Evolutionary conservation across 305 asterid species (phyloP).

Genomic region (Euphrasia arctica): DNA sequence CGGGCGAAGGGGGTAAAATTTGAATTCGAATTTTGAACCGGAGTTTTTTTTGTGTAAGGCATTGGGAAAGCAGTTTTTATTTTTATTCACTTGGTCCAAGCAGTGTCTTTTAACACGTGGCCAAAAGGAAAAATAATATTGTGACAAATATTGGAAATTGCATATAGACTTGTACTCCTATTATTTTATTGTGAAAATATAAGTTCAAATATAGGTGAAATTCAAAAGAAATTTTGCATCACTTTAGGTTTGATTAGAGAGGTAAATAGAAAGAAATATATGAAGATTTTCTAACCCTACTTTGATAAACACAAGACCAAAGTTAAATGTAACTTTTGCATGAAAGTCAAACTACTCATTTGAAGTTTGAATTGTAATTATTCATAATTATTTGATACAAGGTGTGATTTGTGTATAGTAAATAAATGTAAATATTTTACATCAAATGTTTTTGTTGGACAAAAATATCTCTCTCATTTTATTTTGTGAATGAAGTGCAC

Average conservation of each 20-base stretch:
- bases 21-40: slow-evolving; percentile 58
- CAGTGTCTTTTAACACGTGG: slow-evolving; percentile 23
- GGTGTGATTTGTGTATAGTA: no score
- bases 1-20: slow-evolving; percentile 24
- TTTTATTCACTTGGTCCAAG: slow-evolving; percentile 31
- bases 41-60: slow-evolving; percentile 31
- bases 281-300: background rate
- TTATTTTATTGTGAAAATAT: background rate
- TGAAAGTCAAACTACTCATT: background rate
- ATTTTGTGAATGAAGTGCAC: no score
- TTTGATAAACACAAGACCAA: background rate
- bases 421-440: no score
- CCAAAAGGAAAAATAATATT: slow-evolving; percentile 8
- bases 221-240: no score
- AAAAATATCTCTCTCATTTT: no score
- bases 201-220: background rate
- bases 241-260: background rate
- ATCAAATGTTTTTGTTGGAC: no score
- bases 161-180: background rate
- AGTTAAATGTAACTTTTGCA: background rate
- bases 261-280: background rate
- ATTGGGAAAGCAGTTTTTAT: slow-evolving; percentile 37
- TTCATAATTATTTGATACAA: no score
- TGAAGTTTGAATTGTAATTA: background rate
- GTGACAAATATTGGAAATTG: slow-evolving; percentile 11